A percentile compares a stretch with the other conserved stretches of the same genome.
Conservation (phyloP, 2,329 filamentous ascomycete genomes). For the Alternaria triticina region DNA sequence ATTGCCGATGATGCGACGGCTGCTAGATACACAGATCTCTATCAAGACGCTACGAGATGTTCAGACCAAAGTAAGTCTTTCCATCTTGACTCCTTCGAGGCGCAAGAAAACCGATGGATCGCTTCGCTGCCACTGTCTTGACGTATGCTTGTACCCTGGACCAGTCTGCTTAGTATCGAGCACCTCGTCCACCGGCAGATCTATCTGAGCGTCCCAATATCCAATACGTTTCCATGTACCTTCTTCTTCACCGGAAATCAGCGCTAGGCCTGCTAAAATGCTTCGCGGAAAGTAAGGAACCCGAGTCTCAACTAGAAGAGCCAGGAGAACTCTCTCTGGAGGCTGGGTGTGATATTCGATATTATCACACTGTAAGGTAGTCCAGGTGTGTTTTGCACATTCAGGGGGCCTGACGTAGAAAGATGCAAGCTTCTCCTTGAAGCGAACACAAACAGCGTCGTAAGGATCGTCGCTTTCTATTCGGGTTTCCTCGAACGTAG, state of each 20-base stretch:
- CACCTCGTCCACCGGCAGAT: too few relatives aligned
- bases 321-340: not conserved
- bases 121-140: too few relatives aligned
- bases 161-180: not conserved
- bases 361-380: not conserved
- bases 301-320: not conserved
- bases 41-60: not conserved
- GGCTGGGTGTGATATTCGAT: not conserved
- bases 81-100: not conserved
- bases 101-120: not conserved
- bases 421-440: not conserved
- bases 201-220: not conserved
- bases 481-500: not conserved
- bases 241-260: not conserved
- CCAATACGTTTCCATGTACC: not conserved
- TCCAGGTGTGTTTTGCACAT: not conserved
- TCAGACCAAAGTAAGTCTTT: not conserved
- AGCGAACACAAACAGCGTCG: not conserved
- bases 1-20: too few relatives aligned
- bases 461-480: too few relatives aligned
- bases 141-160: too few relatives aligned
- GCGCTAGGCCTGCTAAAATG: not conserved
- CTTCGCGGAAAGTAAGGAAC: too few relatives aligned
- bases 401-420: not conserved
- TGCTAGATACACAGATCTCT: too few relatives aligned